Evolutionary conservation across 2,329 filamentous ascomycete genomes (phyloP), one percentile per base, ranked within the genome.

Genomic region (Botrytis pseudocinerea): DNA sequence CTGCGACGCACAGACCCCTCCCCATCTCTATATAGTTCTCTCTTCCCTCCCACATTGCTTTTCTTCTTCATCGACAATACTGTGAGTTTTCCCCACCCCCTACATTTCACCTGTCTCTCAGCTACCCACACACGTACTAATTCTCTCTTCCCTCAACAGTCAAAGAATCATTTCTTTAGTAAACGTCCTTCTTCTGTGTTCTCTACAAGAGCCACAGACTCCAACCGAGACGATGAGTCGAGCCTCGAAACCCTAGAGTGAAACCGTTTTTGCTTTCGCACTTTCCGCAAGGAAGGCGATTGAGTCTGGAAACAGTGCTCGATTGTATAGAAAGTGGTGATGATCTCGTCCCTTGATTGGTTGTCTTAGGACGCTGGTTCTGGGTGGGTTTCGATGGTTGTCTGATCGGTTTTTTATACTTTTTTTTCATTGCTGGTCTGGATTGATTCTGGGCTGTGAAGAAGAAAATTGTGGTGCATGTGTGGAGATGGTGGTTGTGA

Each of bases 151-250:
- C 8, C 28, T 54, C 51, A 8, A 68, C 12, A 72, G 70, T 72
- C 70, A 73, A 57, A 73, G 71, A 73, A 73, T 73, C 71, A 73
- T 93, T 97, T 97, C 92, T 97, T 95, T 94, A 97, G 94, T 95
- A 91, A 88, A 93, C 90, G 90, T 94, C 92, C 88, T 72, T 87
- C 88, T 90, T 93, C 93, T 96, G 92, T 93, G 90, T 92, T 95
- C 89, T 90, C 90, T 88, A 94, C 89, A 92, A 87, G 88, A 97
- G 94, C 93, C 89, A 94, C 92, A 95, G 92, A 94, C 89, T 90
- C 90, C 89, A 95, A 91, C 92, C 93, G 94, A 93, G 93, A 92
- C 93, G 93, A 97, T 96, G 93, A 97, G 85, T n/a, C 80, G 93
- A 91, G 93, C 93, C 92, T 93, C 93, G 90, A 87, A 87, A 85